Conservation (phyloP, 768 basidiomycete genomes). For the Chalciporus piperatus region DNA sequence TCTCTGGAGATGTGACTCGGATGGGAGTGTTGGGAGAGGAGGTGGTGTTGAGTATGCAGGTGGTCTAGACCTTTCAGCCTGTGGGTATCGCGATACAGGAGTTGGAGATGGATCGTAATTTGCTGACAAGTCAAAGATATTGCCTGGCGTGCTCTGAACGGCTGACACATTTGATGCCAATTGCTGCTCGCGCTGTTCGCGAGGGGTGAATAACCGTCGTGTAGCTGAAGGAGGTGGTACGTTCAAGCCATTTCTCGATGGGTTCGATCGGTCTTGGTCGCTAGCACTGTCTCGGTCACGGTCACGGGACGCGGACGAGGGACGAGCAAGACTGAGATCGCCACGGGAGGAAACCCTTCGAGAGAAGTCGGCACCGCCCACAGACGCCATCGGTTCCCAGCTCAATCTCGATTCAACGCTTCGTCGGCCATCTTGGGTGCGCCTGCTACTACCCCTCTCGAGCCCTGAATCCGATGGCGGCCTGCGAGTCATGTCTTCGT, state of each 20-base stretch:
- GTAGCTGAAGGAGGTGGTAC: constrained; percentile 32
- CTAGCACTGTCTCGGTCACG: constrained; percentile 25
- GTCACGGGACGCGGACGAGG: constrained; percentile 18
- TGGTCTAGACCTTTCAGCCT: constrained; percentile 41
- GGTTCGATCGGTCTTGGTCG: constrained; percentile 26
- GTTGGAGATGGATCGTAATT: constrained; percentile 48
- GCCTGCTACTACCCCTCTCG: constrained; percentile 40
- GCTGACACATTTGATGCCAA: constrained; percentile 7
- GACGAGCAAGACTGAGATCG: constrained; percentile 22
- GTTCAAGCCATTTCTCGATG: constrained; percentile 19
- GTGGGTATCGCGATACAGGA: constrained; percentile 36
- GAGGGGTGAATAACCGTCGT: constrained; percentile 55
- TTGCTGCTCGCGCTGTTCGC: constrained; percentile 52
- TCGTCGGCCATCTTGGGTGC: constrained; percentile 54
- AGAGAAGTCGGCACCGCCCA: constrained; percentile 22
- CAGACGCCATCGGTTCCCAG: constrained; percentile 37
- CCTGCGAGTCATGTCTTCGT: constrained; percentile 43
- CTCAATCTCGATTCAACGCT: constrained; percentile 49
- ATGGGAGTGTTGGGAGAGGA: constrained; percentile 57
- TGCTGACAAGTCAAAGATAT: constrained; percentile 30
- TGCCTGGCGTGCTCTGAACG: constrained; percentile 19
- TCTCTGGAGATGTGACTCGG: constrained; percentile 44
- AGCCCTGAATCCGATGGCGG: constrained; percentile 33
- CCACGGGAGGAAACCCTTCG: constrained; percentile 26
- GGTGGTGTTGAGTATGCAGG: constrained; percentile 53